Evolutionary conservation across 2,329 filamentous ascomycete genomes (phyloP), one percentile per base, ranked within the genome.

Genomic region (Penicillium sp.): DNA sequence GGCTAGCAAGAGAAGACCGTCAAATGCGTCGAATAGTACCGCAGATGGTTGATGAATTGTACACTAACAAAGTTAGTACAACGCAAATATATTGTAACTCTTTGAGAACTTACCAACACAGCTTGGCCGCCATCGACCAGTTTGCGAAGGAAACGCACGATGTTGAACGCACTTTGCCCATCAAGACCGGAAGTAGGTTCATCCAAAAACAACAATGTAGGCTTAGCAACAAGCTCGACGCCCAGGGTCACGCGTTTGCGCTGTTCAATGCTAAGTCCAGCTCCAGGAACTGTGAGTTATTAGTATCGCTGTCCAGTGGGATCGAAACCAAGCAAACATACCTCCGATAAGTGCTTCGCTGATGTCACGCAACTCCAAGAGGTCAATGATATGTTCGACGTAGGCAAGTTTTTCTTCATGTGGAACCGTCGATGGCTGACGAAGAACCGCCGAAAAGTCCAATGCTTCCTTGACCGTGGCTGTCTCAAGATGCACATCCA

Each of bases 1-100:
- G n/a, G 85, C 82, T 0, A 90, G 80, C 1, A 89, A 76, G 0
- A 89, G 77, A 0, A 90, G 80, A 0, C 81, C 82, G 61, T 90
- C 87, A 58, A 90, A 90, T 33, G 87, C 80, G 9, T 85, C 80
- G 53, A 90, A 89, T 0, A 90, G 76, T 10, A 86, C 82, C 0
- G 86, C 84, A 1, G 85, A 88, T 0, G 88, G 88, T 70, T 90
- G 87, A 64, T 90, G 87, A 41, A 90, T 89, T 0, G 87, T 90
- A 59, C 72, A 74, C 70, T 73, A 6, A 41, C 8, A 6, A 2
- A 29, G 3, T 64, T 35, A 66, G 54, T 25, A 43, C 10, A 12
- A 12, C 2, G 17, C 4, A 35, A 21, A 23, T 12, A 2, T 31
- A 13, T 27, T 12, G 13, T 12, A 6, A 25, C 0, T 0, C 3